Evolutionary conservation across 441 rosid species (phyloP), one percentile per base, ranked within the genome.

Genomic region (Bocquillonia castaneifolia): DNA sequence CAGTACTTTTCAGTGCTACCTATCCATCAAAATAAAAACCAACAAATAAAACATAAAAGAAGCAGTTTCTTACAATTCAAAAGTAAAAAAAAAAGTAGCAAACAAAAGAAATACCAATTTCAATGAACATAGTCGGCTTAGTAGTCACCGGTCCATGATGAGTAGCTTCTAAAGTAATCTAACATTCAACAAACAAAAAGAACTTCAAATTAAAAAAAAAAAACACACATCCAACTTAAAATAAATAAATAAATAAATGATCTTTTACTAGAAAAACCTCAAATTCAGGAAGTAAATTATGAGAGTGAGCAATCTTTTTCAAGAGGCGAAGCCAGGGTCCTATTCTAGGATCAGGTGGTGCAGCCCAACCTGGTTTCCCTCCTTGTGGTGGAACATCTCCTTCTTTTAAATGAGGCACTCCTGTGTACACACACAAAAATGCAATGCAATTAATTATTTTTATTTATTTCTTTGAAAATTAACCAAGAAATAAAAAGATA

Each of bases 1-100:
- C 95, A 86, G 75, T 83, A 91, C 59, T 89, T 95, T 66, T 86
- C 93, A 14, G 98, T 91, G 74, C 98, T 93, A 64, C 97, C 96
- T 89, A 82, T 31, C 65, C 68, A 70, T 68, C 70, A 77, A 34
- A 73, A 70, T 37, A 68, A 64, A 59, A 68, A 65, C 63, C 63
- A 64, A 37, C 65, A 51, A 6, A 37, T 26, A 42, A 17, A 54
- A 23, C 15, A 67, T 37, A 23, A 22, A n/a, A 31, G 28, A 28
- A 31, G 45, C 12, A 18, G 14, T 47, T 1, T 37, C 34, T 0
- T n/a, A 20, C 18, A 6, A 26, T 31, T 55, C 40, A 40, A 20
- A 2, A 22, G 22, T 50, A 10, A 22, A 54, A 67, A 10, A 5
- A 37, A 42, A 36, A 44, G 15, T 50, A 44, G 17, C 31, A 3